Conservation (phyloP, 2,329 filamentous ascomycete genomes). For the Alternaria angustiovoidea region DNA sequence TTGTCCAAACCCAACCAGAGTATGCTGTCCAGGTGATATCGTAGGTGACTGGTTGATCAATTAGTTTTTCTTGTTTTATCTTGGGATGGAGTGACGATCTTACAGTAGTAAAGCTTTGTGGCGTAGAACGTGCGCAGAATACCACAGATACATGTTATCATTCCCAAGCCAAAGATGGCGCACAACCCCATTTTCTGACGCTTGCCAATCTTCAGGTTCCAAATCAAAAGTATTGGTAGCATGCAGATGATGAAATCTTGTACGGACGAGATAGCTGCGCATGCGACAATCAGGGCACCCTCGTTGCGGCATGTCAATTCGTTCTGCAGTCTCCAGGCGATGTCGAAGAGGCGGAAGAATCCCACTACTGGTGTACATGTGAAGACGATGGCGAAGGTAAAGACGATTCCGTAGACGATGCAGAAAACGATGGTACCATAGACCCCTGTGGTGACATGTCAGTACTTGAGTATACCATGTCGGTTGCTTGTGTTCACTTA, state of each 20-base stretch:
- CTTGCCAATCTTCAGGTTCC: conserved; percentile 54
- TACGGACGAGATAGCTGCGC: conserved; percentile 50
- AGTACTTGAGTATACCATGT: background rate
- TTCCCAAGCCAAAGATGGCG: conserved; percentile 55
- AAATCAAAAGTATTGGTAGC: conserved; percentile 55
- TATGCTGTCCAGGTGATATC: conserved; percentile 54
- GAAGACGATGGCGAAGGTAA: conserved; percentile 47
- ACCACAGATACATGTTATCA: conserved; percentile 51
- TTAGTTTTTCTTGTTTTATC: background rate
- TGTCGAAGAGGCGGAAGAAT: conserved; percentile 52
- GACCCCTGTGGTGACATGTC: conserved; percentile 22
- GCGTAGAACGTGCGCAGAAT: conserved; percentile 52
- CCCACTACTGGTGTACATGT: conserved; percentile 51
- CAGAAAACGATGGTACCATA: conserved; percentile 51
- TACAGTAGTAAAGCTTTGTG: conserved; percentile 40
- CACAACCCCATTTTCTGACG: conserved; percentile 56
- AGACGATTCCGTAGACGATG: conserved; percentile 49
- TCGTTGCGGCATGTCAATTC: conserved; percentile 51
- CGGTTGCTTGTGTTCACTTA: background rate
- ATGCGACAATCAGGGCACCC: conserved; percentile 48
- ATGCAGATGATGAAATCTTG: conserved; percentile 53
- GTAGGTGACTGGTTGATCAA: conserved; percentile 33
- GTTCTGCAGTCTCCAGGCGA: conserved; percentile 41
- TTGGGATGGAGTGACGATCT: background rate
- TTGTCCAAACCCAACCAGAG: conserved; percentile 53